phyloP scores from a whole-genome alignment of 2,329 filamentous ascomycete species.

The Didymosphaeria variabile region DNA sequence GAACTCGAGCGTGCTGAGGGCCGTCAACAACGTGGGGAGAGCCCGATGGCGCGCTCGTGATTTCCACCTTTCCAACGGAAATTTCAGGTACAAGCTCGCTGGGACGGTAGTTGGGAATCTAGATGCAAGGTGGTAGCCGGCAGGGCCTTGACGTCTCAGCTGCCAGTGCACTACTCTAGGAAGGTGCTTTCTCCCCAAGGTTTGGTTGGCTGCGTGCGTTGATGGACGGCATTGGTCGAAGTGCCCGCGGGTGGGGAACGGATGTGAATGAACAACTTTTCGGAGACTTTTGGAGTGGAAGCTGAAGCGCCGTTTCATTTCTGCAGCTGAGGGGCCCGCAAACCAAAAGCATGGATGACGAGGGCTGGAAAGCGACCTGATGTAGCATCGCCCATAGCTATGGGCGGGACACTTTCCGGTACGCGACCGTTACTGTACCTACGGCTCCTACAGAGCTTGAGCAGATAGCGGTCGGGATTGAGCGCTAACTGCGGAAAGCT shows the following conservation, averaged over 20 bases:
- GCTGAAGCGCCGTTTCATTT: neutral
- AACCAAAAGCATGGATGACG: neutral
- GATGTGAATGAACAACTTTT: neutral
- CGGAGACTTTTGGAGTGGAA: neutral
- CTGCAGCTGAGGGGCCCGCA: neutral
- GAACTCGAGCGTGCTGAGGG: neutral
- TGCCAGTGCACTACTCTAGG: neutral
- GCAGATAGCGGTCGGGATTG: neutral
- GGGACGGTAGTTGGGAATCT: neutral
- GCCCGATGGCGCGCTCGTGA: neutral
- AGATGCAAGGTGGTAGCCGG: neutral
- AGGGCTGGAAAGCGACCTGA: neutral
- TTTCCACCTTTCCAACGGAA: neutral
- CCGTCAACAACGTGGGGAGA: neutral
- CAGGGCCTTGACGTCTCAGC: neutral
- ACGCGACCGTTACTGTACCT: neutral
- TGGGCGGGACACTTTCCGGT: neutral
- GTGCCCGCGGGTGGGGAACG: neutral
- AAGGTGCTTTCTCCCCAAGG: neutral
- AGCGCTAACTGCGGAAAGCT: neutral
- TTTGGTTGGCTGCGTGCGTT: neutral
- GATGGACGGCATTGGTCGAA: neutral
- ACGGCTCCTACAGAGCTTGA: constrained; percentile 1
- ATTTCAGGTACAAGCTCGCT: neutral
- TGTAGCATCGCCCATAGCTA: neutral